Percentiles rank a stretch among this genome's conserved stretches.
phyloP scores from a whole-genome alignment of 108 stramenopile species.

The Cyclostephanos tholiformis region DNA sequence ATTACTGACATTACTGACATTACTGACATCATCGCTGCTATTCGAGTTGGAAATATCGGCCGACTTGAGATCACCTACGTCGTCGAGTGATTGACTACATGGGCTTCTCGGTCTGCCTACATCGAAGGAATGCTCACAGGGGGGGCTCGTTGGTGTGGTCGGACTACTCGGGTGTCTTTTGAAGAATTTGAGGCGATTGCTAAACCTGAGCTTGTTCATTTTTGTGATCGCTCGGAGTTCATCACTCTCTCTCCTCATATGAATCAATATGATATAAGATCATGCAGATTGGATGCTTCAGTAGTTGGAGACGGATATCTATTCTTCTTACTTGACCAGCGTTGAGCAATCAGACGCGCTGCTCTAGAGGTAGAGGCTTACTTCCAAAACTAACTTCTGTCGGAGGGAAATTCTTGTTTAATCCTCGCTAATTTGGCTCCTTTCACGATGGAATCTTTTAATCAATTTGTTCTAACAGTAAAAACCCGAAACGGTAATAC shows the following conservation, averaged over 20 bases:
- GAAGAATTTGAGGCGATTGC: conserved; percentile 5
- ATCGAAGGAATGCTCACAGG: neutral
- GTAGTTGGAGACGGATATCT: too few species aligned
- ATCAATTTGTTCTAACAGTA: too few species aligned
- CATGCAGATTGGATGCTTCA: too few species aligned
- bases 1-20: neutral
- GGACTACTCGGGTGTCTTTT: neutral
- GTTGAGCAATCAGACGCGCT: too few species aligned
- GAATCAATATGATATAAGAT: neutral
- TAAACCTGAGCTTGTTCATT: neutral
- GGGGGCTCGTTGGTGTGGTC: neutral
- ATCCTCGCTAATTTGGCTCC: too few species aligned
- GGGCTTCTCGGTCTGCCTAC: neutral
- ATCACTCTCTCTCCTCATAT: neutral
- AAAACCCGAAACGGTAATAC: too few species aligned
- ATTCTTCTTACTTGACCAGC: too few species aligned
- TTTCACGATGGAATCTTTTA: too few species aligned
- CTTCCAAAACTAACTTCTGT: too few species aligned
- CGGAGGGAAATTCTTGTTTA: too few species aligned
- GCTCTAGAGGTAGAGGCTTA: too few species aligned
- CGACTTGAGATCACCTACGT: neutral
- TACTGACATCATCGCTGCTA: neutral
- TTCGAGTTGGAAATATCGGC: too few species aligned
- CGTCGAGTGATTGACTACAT: neutral
- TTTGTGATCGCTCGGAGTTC: neutral